Conservation (phyloP, 495 filamentous ascomycete genomes). For the Neurospora pannonica region DNA sequence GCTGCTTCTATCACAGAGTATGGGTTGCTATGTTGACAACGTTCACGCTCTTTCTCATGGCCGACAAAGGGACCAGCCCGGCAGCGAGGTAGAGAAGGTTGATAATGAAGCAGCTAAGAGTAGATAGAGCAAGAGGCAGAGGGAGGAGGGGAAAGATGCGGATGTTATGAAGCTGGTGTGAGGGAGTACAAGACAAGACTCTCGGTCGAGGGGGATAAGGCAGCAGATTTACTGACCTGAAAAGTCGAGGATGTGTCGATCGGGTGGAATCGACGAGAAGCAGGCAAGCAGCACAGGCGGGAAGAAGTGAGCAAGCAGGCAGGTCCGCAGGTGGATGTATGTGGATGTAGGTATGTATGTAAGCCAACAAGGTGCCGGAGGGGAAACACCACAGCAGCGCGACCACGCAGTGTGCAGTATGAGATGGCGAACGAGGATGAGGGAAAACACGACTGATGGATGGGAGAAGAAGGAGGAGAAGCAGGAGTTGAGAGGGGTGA, state of each 20-base stretch:
- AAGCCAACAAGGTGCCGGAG: constrained; percentile 7
- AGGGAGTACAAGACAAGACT: constrained; percentile 10
- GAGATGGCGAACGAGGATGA: constrained; percentile 18
- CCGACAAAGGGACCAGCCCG: constrained; percentile 21
- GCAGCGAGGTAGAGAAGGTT: constrained; percentile 8
- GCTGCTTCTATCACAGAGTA: constrained; percentile 16
- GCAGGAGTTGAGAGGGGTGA: constrained; percentile 4
- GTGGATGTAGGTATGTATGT: constrained; percentile 2
- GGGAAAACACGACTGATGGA: constrained; percentile 1
- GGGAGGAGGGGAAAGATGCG: constrained; percentile 7
- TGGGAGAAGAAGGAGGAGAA: constrained; percentile 8
- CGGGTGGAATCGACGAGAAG: constrained; percentile 10
- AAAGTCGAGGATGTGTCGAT: constrained; percentile 25
- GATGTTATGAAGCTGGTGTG: constrained; percentile 18
- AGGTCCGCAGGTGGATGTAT: constrained; percentile 8
- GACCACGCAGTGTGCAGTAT: constrained; percentile 22
- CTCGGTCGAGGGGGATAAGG: constrained; percentile 10
- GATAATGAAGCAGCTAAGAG: not conserved
- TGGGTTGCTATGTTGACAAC: constrained; percentile 19
- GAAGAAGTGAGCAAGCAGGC: constrained; percentile 2
- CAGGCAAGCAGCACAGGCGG: constrained; percentile 5
- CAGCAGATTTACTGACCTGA: constrained; percentile 31
- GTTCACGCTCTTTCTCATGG: constrained; percentile 24
- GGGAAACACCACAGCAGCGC: constrained; percentile 24
- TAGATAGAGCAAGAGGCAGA: constrained; percentile 3